A percentile compares a stretch with the other conserved stretches of the same genome.
Conservation (phyloP, 768 basidiomycete genomes). For the Lactarius deliciosus region DNA sequence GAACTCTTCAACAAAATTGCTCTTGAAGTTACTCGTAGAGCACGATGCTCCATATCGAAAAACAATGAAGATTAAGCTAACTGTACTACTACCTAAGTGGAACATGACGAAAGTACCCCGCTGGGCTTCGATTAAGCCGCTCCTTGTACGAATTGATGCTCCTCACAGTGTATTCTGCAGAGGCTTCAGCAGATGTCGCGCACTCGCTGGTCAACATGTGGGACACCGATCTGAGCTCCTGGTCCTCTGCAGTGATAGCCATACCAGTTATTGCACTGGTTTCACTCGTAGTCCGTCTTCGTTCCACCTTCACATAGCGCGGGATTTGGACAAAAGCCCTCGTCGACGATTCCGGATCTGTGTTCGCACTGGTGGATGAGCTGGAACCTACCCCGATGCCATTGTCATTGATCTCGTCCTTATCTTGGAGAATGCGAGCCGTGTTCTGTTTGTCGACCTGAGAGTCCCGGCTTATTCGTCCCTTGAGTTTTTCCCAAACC, state of each 20-base stretch:
- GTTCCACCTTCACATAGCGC: neutral
- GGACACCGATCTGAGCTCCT: constrained; percentile 5
- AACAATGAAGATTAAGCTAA: neutral
- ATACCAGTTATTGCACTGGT: neutral
- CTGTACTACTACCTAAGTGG: neutral
- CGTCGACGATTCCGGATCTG: neutral
- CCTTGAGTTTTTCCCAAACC: constrained; percentile 18
- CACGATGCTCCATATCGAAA: no score
- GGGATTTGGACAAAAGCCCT: neutral
- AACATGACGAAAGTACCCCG: constrained; percentile 20
- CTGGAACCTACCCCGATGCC: neutral
- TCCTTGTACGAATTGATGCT: constrained; percentile 17
- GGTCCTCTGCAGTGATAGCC: neutral
- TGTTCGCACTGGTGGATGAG: neutral
- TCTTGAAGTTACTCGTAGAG: no score
- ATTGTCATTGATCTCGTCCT: neutral
- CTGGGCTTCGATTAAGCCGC: constrained; percentile 17
- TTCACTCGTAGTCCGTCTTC: neutral
- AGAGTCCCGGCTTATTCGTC: constrained; percentile 7
- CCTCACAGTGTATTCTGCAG: constrained; percentile 17
- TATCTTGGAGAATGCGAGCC: neutral
- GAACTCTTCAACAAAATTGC: no score
- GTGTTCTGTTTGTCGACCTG: constrained; percentile 2
- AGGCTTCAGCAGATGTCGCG: constrained; percentile 19
- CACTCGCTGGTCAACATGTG: constrained; percentile 7